These are phyloP conservation scores for Lichtheimia hyalospora DNA, from an alignment of 371 early-diverging fungal genomes.

Conservation along the genomic window DNA sequence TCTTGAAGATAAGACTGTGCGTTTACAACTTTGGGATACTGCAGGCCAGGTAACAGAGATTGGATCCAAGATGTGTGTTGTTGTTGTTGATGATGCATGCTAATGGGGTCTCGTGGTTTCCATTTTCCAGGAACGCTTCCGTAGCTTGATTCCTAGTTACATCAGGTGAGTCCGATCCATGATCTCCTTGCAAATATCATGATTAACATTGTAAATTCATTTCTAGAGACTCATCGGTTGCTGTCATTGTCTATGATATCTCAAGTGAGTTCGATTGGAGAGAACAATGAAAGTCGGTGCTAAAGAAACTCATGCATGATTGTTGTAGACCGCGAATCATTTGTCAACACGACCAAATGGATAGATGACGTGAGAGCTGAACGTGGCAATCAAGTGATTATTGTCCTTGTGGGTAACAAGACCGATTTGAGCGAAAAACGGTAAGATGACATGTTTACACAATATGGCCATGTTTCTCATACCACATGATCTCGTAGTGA, in stretches of 20 bases:
- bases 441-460: constrained; percentile 36
- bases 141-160: constrained; percentile 97
- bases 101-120: background rate
- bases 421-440: constrained; percentile 94
- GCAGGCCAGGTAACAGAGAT: constrained; percentile 90
- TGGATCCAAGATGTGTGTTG: constrained; percentile 76
- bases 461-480: background rate
- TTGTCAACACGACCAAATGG: constrained; percentile 96
- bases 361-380: constrained; percentile 97
- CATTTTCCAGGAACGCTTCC: constrained; percentile 83
- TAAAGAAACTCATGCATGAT: background rate
- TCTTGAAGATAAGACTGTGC: constrained; percentile 93
- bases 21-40: constrained; percentile 99
- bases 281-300: background rate
- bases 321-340: constrained; percentile 85
- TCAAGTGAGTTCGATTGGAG: constrained; percentile 60
- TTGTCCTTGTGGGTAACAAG: constrained; percentile 99
- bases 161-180: constrained; percentile 50
- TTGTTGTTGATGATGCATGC: constrained; percentile 48
- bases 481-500: constrained; percentile 47
- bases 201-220: constrained; percentile 59
- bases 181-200: constrained; percentile 67
- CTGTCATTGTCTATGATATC: constrained; percentile 97
- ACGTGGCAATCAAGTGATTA: constrained; percentile 95
- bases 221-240: constrained; percentile 98